A percentile compares a stretch with the other conserved stretches of the same genome.
phyloP scores from a whole-genome alignment of 2,329 filamentous ascomycete species.

The Stemphylium vesicarium region DNA sequence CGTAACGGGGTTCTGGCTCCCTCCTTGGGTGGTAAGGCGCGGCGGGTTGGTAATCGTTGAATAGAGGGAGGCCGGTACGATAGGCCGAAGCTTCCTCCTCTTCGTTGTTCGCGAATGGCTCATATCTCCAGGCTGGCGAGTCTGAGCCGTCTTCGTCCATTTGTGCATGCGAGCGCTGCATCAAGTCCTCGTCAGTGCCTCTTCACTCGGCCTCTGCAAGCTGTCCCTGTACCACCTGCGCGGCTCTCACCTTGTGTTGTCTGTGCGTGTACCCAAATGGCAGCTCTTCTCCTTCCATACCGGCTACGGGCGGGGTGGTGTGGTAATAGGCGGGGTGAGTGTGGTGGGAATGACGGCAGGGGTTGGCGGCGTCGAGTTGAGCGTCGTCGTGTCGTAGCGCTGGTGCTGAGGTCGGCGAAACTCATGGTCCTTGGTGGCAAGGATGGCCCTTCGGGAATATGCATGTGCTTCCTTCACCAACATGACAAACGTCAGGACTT shows the following conservation, averaged over 20 bases:
- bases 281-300: constrained; percentile 39
- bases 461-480: neutral
- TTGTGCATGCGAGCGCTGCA: constrained; percentile 44
- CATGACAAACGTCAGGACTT: constrained; percentile 3
- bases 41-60: constrained; percentile 1
- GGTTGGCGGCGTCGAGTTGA: constrained; percentile 1
- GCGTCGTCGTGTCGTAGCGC: constrained; percentile 10
- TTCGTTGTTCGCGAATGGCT: neutral
- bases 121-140: constrained; percentile 35
- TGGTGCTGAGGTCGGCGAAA: constrained; percentile 19
- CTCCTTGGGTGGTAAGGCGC: neutral
- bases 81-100: constrained; percentile 2
- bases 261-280: constrained; percentile 41
- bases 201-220: constrained; percentile 6
- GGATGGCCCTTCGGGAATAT: constrained; percentile 19
- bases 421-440: constrained; percentile 17
- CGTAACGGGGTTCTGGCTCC: neutral
- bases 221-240: neutral
- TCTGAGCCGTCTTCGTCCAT: constrained; percentile 39
- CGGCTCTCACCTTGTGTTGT: constrained; percentile 43
- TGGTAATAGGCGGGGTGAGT: neutral
- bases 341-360: constrained; percentile 1
- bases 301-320: neutral
- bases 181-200: constrained; percentile 18
- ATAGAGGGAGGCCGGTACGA: constrained; percentile 2